These are phyloP conservation scores for Lactarius deliciosus DNA, from an alignment of 768 basidiomycete species.

Conservation along the genomic window DNA sequence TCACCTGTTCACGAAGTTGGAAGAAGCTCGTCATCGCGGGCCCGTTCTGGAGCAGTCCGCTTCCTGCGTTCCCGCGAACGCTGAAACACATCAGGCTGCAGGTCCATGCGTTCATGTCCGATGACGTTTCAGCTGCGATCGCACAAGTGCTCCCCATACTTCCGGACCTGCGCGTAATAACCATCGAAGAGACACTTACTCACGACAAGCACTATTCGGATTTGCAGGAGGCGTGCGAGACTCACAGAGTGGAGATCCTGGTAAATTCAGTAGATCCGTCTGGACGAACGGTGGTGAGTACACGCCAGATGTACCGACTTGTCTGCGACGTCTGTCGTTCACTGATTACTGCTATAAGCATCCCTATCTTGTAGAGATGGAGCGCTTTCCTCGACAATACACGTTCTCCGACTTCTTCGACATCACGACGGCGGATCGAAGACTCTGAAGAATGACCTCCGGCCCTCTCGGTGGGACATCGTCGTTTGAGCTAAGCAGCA, in stretches of 20 bases:
- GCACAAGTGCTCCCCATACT: conserved; percentile 2
- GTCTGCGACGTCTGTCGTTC: not conserved
- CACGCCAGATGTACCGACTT: too few species aligned
- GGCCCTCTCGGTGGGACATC: not conserved
- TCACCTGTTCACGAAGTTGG: conserved; percentile 15
- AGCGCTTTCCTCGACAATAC: conserved; percentile 19
- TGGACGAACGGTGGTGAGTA: conserved; percentile 9
- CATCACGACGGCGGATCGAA: not conserved
- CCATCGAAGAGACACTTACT: conserved; percentile 15
- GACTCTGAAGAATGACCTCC: not conserved
- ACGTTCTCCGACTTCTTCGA: conserved; percentile 20
- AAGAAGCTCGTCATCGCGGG: conserved; percentile 21
- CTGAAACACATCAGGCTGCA: conserved; percentile 24
- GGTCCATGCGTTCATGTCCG: conserved; percentile 22
- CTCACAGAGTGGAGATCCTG: conserved; percentile 9
- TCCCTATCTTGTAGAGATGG: conserved; percentile 19
- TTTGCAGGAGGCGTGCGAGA: conserved; percentile 11
- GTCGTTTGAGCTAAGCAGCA: not conserved
- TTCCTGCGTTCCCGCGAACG: conserved; percentile 17
- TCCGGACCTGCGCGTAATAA: conserved; percentile 9
- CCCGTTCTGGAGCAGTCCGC: conserved; percentile 20
- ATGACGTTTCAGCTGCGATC: conserved; percentile 9
- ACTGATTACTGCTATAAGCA: conserved; percentile 8
- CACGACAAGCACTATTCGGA: conserved; percentile 12
- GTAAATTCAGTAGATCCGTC: conserved; percentile 9